Percentiles rank a stretch among this genome's conserved stretches.
Evolutionary conservation across 345 rosid genomes (phyloP).

Genomic region (Eucalyptus grandis): DNA sequence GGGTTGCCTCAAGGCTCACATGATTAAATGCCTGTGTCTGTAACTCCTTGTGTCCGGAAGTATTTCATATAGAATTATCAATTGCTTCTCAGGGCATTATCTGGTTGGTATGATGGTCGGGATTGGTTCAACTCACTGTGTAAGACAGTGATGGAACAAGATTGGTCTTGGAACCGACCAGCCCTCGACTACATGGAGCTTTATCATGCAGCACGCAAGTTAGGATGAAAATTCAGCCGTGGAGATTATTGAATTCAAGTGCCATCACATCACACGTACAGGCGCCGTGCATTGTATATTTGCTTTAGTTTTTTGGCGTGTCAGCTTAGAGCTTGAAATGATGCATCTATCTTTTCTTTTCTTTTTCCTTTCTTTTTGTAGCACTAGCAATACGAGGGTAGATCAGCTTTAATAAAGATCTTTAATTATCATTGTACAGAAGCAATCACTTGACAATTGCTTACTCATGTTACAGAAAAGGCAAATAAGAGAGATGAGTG

Average conservation of each 20-base stretch:
- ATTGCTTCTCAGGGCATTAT: slow-evolving; percentile 49
- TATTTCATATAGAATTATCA: not conserved
- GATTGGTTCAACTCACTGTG: slow-evolving; percentile 70
- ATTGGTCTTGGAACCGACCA: slow-evolving; percentile 99
- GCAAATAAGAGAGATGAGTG: not conserved
- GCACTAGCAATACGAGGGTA: not conserved
- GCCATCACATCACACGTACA: not conserved
- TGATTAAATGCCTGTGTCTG: not conserved
- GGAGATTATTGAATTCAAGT: not conserved
- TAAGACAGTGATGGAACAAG: slow-evolving; percentile 93
- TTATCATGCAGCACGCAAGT: slow-evolving; percentile 75
- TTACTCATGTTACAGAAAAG: not conserved
- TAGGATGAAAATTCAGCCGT: not conserved
- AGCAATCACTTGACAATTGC: not conserved
- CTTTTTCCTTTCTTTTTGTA: not conserved
- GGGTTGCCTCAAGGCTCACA: not conserved
- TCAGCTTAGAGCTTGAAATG: not conserved
- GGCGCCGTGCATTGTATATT: not conserved
- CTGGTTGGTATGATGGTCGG: slow-evolving; percentile 62
- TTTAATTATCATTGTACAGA: not conserved
- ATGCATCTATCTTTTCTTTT: not conserved
- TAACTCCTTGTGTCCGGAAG: not conserved
- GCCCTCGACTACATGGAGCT: slow-evolving; percentile 96
- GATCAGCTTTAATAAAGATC: not conserved
- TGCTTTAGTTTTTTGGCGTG: not conserved